Evolutionary conservation across 257 asterid species (phyloP), one percentile per base, ranked within the genome.

Genomic region (Asclepias syriaca): DNA sequence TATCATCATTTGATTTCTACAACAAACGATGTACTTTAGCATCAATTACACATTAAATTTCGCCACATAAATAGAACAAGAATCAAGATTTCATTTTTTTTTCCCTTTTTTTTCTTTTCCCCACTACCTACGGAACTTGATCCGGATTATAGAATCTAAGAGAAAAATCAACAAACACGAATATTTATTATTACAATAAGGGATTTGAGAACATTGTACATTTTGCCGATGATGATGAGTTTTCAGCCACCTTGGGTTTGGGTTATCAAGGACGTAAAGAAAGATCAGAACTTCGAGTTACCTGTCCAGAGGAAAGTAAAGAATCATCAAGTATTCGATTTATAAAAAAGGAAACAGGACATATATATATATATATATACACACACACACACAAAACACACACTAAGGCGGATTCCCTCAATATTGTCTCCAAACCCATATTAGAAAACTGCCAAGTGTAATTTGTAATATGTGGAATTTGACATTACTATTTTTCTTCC

Each of bases 1-100:
- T 27, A 80, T 22, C 87, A 80, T 83, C 8, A 49, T 60, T 48
- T 39, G 50, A 14, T 40, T 39, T 13, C 8, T 50, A 29, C 4
- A 4, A 34, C 2, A 5, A 43, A 29, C 16, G 53, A 6, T 8
- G 29, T 59, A 24, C 49, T 6, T 39, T 3, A 39, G 16, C 39
- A 54, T 56, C 55, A 43, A 24, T 34, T 51, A 6, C 21, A 19
- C 37, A 13, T 37, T 9, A 70, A 55, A 55, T 55, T 37, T 40
- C 3, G 21, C 69, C 24, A 9, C 8, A 54, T n/a, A 51, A 13
- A 54, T 19, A 22, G 11, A 43, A 54, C 1, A 1, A n/a, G 9
- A 5, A 54, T 54, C 59, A 54, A 54, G 11, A 19, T 18, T 34
- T 34, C 39, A 34, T 2, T 54, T 18, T 54, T 54, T 19, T 5